Evolutionary conservation across 352 stramenopile species (phyloP).

Genomic region (Pilasporangium apinafurcum): DNA sequence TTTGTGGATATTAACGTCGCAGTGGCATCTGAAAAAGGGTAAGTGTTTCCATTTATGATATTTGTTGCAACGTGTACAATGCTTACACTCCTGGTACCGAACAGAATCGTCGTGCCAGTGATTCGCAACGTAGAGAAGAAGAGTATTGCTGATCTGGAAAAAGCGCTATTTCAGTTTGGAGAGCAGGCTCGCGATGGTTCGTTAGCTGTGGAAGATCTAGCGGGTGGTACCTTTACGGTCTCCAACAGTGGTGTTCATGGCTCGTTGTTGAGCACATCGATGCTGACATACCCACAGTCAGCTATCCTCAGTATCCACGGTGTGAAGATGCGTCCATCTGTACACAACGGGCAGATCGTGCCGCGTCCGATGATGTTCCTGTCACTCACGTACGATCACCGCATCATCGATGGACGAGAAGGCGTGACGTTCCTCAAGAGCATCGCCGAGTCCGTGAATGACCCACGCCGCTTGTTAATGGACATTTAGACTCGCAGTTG

Average conservation of each 20-base stretch:
- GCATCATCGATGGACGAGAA: constrained; percentile 98
- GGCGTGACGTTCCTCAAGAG: constrained; percentile 99
- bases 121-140: constrained; percentile 97
- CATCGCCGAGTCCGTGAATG: constrained; percentile 96
- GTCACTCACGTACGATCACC: constrained; percentile 99
- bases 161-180: constrained; percentile 90
- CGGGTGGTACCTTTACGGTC: constrained; percentile 98
- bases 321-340: constrained; percentile 94
- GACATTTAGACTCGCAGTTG: constrained; percentile 37
- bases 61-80: neutral
- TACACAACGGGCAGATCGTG: constrained; percentile 92
- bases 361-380: constrained; percentile 99
- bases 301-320: constrained; percentile 98
- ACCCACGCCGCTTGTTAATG: constrained; percentile 92
- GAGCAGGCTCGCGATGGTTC: constrained; percentile 58
- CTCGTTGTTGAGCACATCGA: constrained; percentile 97
- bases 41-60: constrained; percentile 4
- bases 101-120: constrained; percentile 96
- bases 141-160: constrained; percentile 95
- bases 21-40: constrained; percentile 92
- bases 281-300: constrained; percentile 97
- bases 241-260: constrained; percentile 96
- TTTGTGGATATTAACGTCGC: constrained; percentile 98
- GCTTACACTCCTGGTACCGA: neutral
- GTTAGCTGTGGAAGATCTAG: constrained; percentile 90